Conservation (phyloP, 371 early-diverging fungal genomes). For the Rhizopus stolonifer region DNA sequence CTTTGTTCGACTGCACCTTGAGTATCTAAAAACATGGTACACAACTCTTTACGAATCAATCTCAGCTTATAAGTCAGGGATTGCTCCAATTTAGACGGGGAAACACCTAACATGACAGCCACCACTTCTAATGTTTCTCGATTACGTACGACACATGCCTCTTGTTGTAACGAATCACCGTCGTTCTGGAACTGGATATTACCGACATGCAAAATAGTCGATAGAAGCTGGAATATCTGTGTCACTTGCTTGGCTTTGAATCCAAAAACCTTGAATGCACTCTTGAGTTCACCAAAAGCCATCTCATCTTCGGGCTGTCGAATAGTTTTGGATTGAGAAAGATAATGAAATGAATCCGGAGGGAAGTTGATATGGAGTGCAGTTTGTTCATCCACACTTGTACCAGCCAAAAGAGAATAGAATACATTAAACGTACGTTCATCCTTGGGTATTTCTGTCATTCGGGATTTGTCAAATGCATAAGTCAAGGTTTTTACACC, state of each 20-base stretch:
- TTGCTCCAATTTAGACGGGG: conserved; percentile 66
- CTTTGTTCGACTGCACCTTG: conserved; percentile 53
- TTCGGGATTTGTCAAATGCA: conserved; percentile 81
- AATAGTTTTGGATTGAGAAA: conserved; percentile 36
- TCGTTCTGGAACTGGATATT: conserved; percentile 68
- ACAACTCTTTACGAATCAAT: conserved; percentile 56
- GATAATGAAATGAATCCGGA: conserved; percentile 40
- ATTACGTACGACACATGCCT: conserved; percentile 64
- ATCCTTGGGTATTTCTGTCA: conserved; percentile 58
- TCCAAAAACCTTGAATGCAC: conserved; percentile 73
- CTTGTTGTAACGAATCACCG: conserved; percentile 40
- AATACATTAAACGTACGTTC: conserved; percentile 86
- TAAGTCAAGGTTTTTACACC: conserved; percentile 86
- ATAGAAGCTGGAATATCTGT: conserved; percentile 67
- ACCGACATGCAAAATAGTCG: conserved; percentile 81
- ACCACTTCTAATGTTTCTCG: conserved; percentile 68
- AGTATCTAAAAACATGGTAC: conserved; percentile 61
- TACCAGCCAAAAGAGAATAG: conserved; percentile 73
- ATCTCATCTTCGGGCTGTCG: neutral
- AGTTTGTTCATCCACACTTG: conserved; percentile 44
- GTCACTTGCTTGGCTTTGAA: conserved; percentile 72
- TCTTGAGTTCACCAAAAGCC: conserved; percentile 38
- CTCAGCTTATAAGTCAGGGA: conserved; percentile 45
- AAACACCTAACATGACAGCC: conserved; percentile 81
- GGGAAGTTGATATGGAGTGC: conserved; percentile 44